Conservation (phyloP, 2,329 filamentous ascomycete genomes). For the Cercospora citrullina region DNA sequence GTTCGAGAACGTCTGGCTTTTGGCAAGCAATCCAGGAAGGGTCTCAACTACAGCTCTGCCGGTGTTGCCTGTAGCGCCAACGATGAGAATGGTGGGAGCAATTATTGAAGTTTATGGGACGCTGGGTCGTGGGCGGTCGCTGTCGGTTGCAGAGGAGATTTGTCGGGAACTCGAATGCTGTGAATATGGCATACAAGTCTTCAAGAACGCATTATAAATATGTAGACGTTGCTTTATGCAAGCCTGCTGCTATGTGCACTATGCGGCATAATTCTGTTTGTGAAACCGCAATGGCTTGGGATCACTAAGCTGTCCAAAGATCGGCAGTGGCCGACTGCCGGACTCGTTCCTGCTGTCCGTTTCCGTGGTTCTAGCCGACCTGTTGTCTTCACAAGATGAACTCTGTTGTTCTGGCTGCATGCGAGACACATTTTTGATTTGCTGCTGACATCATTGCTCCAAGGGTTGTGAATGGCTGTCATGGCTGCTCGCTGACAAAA, state of each 20-base stretch:
- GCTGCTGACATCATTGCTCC: background rate
- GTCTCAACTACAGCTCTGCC: constrained; percentile 4
- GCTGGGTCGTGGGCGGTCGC: background rate
- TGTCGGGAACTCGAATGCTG: background rate
- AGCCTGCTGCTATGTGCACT: background rate
- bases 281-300: background rate
- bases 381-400: background rate
- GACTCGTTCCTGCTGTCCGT: background rate
- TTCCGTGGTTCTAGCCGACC: background rate
- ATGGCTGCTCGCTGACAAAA: background rate
- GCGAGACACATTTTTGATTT: background rate
- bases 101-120: background rate
- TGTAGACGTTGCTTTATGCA: background rate
- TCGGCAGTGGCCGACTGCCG: background rate
- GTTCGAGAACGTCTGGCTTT: constrained; percentile 3
- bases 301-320: background rate
- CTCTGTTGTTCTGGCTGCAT: background rate
- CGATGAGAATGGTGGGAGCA: constrained; percentile 11
- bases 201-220: background rate
- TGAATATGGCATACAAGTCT: background rate
- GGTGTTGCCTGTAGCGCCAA: constrained; percentile 15
- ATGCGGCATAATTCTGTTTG: background rate
- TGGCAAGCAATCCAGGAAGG: background rate
- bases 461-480: background rate
- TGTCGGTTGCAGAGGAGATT: background rate